phyloP scores from a whole-genome alignment of 2,329 filamentous ascomycete species.

The Nakataea oryzae region DNA sequence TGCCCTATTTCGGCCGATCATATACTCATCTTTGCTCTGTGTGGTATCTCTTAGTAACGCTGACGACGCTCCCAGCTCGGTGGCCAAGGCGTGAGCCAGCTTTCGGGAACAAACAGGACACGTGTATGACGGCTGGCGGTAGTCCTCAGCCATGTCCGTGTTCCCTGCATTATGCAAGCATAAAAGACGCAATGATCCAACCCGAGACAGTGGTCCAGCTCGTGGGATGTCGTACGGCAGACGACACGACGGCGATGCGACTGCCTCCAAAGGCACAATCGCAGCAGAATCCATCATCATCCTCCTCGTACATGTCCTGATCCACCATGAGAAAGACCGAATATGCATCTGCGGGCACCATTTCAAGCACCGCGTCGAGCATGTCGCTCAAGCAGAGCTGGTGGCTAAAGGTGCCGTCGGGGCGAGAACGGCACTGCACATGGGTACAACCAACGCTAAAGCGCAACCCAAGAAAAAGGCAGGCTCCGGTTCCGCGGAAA shows the following conservation, averaged over 20 bases:
- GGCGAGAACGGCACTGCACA: conserved; percentile 37
- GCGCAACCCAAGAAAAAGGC: conserved; percentile 32
- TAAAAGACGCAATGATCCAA: conserved; percentile 57
- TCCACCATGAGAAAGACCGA: conserved; percentile 44
- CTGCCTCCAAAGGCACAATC: conserved; percentile 56
- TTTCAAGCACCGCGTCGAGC: conserved; percentile 41
- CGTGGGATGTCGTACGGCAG: conserved; percentile 50
- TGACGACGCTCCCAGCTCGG: neutral
- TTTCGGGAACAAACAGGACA: conserved; percentile 51
- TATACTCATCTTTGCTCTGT: conserved; percentile 11
- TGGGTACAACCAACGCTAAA: conserved; percentile 26
- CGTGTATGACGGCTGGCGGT: conserved; percentile 51
- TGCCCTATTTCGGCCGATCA: conserved; percentile 25
- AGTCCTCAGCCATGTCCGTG: conserved; percentile 46
- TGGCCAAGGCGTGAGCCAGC: conserved; percentile 22
- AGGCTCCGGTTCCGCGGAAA: neutral
- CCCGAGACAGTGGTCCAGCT: conserved; percentile 57
- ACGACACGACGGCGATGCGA: conserved; percentile 51
- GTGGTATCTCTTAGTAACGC: conserved; percentile 10
- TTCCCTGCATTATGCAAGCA: conserved; percentile 54
- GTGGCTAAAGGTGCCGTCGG: conserved; percentile 31
- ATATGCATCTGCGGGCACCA: conserved; percentile 48
- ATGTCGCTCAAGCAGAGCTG: conserved; percentile 53
- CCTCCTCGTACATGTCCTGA: conserved; percentile 55
- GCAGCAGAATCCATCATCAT: conserved; percentile 57